Evolutionary conservation across 768 basidiomycete species (phyloP), one percentile per base, ranked within the genome.

Genomic region (Trametes sanguinea): DNA sequence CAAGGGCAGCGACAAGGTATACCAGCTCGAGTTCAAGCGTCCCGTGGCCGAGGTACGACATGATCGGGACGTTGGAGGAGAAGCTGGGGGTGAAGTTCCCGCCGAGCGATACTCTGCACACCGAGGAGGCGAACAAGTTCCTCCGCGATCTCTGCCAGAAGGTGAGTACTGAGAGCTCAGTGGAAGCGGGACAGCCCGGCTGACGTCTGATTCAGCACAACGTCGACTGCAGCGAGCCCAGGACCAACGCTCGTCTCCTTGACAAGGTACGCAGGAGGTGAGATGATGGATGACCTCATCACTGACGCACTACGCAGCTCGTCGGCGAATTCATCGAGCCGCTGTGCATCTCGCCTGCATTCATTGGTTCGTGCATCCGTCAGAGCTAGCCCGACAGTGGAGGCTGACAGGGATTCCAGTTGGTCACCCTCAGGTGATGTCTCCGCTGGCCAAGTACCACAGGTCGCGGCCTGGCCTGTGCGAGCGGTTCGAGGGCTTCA

Each of bases 401-500:
- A 9, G 11, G 30, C 8, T 62, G 27, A 60, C 44, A 16, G 44
- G 4, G 1, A 14, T 9, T 10, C 9, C 67, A 90, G 95, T 96
- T 64, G 97, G 97, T 33, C 97, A 98, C 77, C 97, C 97, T 14
- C 95, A 98, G 80, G 94, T 98, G 67, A 99, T 99, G 97, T 98
- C 96, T 0, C 97, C 97, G 2, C 87, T 99, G 39, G 97, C 97
- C 75, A 99, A 99, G 80, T 93, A 91, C 85, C 95, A 98, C 76
- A 92, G 97, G 65, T 92, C 92, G n/a, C 87, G 93, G 44, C 93
- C 95, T 0, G 97, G 97, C 42, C 83, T 99, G 29, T 98, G 97
- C 76, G 97, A 99, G 76, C 94, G 97, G 16, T 99, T 99, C 79
- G 97, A 99, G 75, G 94, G 87, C 8, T 99, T 99, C 85, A 85